Base-by-base conservation (phyloP, 768 basidiomycete species). In the Panus rudis region DNA sequence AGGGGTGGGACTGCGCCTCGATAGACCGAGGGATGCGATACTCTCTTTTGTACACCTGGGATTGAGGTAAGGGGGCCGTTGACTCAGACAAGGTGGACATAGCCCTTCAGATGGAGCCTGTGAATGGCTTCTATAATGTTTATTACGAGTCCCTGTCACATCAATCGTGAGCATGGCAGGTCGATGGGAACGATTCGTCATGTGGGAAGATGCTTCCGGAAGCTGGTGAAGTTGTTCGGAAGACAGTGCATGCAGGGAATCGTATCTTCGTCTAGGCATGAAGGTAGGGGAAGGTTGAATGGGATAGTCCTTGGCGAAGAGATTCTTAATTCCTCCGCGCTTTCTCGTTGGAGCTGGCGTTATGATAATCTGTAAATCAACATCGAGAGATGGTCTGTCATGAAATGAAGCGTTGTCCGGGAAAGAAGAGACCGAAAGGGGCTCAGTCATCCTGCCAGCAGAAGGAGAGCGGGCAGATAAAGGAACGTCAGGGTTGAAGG, bases 1-100 rank as follows among this genome's bases (percentile, higher is more conserved):
- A 7, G 45, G 44, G 28, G 38, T 28, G 19, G 49, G 49, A 23
- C 34, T 14, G 13, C 25, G 38, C 14, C 40, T 24, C 17, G 49
- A 50, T 44, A 50, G 40, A 6, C 45, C 45, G 21, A 47, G 27
- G 13, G 17, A 20, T 12, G 45, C 49, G 24, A 50, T 50, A 38
- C 41, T 43, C 14, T 41, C 41, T 46, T 46, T 50, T 50, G 49
- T 46, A 50, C 43, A 45, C 8, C 19, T 23, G 23, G 43, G 20
- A 16, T 35, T 20, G 33, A 30, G 28, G 28, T 35, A n/a, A n/a
- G n/a, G 33, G 33, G 7, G 33, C 33, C n/a, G 8, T 8, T 8
- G 7, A 20, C 33, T 17, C 33, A 14, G 33, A 17, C 16, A 35
- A 17, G 21, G 16, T 20, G 16, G 8, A 8, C 16, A 35, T 35